Base-by-base conservation (phyloP, 495 filamentous ascomycete genomes). In the Amorphotheca resinae region DNA sequence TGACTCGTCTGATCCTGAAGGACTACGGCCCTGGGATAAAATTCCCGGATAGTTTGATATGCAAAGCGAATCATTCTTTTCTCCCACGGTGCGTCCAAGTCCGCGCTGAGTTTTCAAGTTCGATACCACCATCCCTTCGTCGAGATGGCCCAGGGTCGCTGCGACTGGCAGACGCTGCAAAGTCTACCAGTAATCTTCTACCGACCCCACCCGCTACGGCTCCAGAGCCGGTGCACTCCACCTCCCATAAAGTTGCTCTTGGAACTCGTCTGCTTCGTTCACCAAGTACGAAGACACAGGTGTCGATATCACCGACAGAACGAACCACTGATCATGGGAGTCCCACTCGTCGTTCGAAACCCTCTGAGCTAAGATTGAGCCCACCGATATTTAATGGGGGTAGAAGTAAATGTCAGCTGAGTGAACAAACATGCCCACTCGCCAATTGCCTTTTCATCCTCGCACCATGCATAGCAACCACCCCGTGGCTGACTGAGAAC, bases 1-100 rank as follows among this genome's bases (percentile, higher is more conserved):
- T 95, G 9, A 87, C 83, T 0, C 70, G 88, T 5, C 62, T 91
- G 56, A 72, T 95, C 26, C 59, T 95, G 15, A 91, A 93, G 58
- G 74, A 76, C 41, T 83, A 78, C 49, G 61, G 63, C 14, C 80
- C 83, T 0, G n/a, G n/a, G n/a, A 69, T 89, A 2, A 51, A 72
- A 22, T 47, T 76, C 15, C 60, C 66, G 20, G 48, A 57, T 18
- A 40, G 58, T 35, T 46, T 69, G 38, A 59, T 71, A 2, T 59
- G 75, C 38, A 61, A 63, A 30, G 39, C 41, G 11, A 38, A 43
- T 16, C 37, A 41, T 16, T 44, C 41, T 14, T 30, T 31, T n/a
- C 26, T 50, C 0, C 51, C 51, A 0, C 46, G 25, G n/a, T 50
- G 44, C 26, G 36, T 54, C 9, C 31, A 32, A 21, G 38, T 54